A percentile compares a stretch with the other conserved stretches of the same genome.
Evolutionary conservation across 495 filamentous ascomycete genomes (phyloP).

Genomic region (Opeltia flavorubescens): DNA sequence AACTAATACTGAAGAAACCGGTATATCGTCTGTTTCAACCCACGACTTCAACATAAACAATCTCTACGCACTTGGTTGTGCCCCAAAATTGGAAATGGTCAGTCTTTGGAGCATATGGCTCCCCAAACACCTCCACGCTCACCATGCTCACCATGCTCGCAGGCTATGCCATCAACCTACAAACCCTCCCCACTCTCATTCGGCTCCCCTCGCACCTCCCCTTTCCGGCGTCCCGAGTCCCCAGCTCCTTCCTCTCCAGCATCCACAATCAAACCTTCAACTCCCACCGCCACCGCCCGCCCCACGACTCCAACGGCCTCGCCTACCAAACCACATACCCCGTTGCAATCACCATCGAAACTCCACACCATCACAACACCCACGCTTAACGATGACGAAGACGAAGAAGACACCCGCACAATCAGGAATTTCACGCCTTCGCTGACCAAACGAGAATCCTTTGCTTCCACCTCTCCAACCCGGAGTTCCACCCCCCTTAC

Average conservation of each 20-base stretch:
- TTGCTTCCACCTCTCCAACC: slow-evolving; percentile 4
- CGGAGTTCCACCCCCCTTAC: slow-evolving; percentile 4
- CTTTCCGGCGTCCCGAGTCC: slow-evolving; percentile 54
- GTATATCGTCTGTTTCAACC: too few species aligned
- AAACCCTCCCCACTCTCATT: slow-evolving; percentile 61
- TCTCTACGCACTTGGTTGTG: too few species aligned
- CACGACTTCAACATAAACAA: too few species aligned
- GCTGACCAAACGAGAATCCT: slow-evolving; percentile 6
- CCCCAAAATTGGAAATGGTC: too few species aligned
- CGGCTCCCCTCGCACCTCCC: slow-evolving; percentile 53
- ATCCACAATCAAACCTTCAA: slow-evolving; percentile 32
- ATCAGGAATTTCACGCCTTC: slow-evolving; percentile 17
- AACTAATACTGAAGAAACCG: too few species aligned
- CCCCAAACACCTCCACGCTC: not conserved
- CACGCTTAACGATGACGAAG: not conserved
- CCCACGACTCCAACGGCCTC: slow-evolving; percentile 20
- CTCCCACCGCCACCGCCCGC: slow-evolving; percentile 29
- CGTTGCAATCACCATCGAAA: slow-evolving; percentile 23
- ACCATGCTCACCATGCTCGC: not conserved
- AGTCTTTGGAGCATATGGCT: too few species aligned
- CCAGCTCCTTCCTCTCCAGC: slow-evolving; percentile 31
- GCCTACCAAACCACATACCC: slow-evolving; percentile 8
- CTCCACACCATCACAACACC: slow-evolving; percentile 22
- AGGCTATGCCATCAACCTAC: slow-evolving; percentile 42
- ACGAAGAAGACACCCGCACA: slow-evolving; percentile 14